These are phyloP conservation scores for Solanum hybrid DNA, from an alignment of 305 asterid genomes.

Conservation along the genomic window DNA sequence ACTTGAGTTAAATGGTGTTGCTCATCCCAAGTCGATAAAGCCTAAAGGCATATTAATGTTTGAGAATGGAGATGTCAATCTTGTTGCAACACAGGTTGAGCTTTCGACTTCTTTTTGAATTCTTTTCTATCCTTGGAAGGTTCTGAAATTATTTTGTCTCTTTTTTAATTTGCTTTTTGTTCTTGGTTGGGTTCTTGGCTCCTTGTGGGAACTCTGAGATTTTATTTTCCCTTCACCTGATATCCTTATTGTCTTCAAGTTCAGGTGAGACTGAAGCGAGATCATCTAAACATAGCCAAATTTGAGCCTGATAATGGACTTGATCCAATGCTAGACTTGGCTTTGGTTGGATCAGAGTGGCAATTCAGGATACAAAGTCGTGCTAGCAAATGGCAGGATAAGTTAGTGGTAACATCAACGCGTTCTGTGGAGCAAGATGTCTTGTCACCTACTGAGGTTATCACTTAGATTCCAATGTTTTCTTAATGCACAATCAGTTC, in stretches of 20 bases:
- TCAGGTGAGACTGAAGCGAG: conserved; percentile 94
- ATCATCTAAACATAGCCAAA: conserved; percentile 90
- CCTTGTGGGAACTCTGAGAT: background rate
- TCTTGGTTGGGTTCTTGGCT: background rate
- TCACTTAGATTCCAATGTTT: background rate
- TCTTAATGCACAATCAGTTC: background rate
- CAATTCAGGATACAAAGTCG: conserved; percentile 96
- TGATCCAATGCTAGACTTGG: conserved; percentile 86
- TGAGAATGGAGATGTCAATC: conserved; percentile 97
- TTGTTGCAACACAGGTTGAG: conserved; percentile 93
- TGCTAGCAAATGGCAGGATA: conserved; percentile 99
- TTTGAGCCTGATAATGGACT: conserved; percentile 98
- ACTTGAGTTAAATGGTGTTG: conserved; percentile 90
- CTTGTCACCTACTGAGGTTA: conserved; percentile 95
- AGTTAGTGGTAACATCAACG: conserved; percentile 85
- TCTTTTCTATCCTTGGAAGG: background rate
- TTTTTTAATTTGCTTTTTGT: conserved; percentile 4
- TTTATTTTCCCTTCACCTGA: conserved; percentile 3
- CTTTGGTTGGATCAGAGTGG: conserved; percentile 98
- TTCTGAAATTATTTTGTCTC: conserved; percentile 3
- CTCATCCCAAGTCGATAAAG: conserved; percentile 89
- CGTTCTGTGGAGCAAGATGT: conserved; percentile 95
- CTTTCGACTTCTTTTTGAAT: background rate
- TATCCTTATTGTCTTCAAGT: conserved; percentile 14
- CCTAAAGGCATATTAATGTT: conserved; percentile 83